phyloP scores from a whole-genome alignment of 495 filamentous ascomycete species.

The Geopyxis carbonaria region DNA sequence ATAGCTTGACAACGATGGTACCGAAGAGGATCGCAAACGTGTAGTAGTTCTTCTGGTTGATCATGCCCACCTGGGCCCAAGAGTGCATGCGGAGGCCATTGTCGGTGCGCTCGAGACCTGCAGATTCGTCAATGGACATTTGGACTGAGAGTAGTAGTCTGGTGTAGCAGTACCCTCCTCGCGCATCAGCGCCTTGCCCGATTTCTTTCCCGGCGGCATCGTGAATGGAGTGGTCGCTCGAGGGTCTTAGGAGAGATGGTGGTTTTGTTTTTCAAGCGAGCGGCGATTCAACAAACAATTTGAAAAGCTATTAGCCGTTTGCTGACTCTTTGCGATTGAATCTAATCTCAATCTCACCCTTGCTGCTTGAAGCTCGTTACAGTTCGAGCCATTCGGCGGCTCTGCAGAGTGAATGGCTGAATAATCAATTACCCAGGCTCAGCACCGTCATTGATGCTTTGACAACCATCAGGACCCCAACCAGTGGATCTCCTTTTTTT shows the following conservation, averaged over 20 bases:
- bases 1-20: background rate
- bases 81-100: slow-evolving; percentile 89
- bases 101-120: slow-evolving; percentile 86
- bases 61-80: slow-evolving; percentile 81
- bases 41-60: slow-evolving; percentile 99
- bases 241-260: too few relatives aligned
- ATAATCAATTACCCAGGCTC: too few relatives aligned
- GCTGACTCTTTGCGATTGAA: too few relatives aligned
- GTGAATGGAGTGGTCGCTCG: too few relatives aligned
- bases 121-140: background rate
- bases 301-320: too few relatives aligned
- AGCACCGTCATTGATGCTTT: too few relatives aligned
- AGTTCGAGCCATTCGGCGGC: too few relatives aligned
- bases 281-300: too few relatives aligned
- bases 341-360: background rate
- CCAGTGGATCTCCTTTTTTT: too few relatives aligned
- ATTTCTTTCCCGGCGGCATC: slow-evolving; percentile 31
- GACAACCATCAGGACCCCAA: too few relatives aligned
- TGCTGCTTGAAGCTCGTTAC: background rate
- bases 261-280: too few relatives aligned
- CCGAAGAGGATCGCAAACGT: slow-evolving; percentile 33
- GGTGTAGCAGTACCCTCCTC: slow-evolving; percentile 20
- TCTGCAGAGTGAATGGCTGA: too few relatives aligned
- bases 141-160: background rate
- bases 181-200: slow-evolving; percentile 28